Base-by-base conservation (phyloP, 2,329 filamentous ascomycete species). In the Calonectria montana region DNA sequence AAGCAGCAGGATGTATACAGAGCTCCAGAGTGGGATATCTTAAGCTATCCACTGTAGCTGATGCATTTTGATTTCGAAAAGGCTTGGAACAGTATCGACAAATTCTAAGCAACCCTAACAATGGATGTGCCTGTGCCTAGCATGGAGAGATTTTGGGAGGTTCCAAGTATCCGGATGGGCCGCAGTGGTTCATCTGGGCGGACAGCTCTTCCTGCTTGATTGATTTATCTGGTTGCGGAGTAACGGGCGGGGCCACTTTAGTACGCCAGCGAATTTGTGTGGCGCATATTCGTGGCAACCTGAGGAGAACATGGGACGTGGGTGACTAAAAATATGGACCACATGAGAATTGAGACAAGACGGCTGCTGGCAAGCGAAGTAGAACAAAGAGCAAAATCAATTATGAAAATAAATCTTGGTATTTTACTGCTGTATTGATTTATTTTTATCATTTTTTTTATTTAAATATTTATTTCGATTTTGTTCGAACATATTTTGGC, bases 221-320 rank as follows among this genome's bases (percentile, higher is more conserved):
- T 69, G 65, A 63, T 71, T 31, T 31, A n/a, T 64, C 63, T 70
- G 71, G 71, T 73, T 73, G 71, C 71, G 71, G 71, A 69, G 71
- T 71, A 65, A 73, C 71, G 41, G 43, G 50, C 48, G 59, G 41
- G 53, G 48, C 55, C 69, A 48, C 27, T 48, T 37, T 35, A 41
- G 69, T 71, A 59, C 27, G 61, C 55, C 70, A 72, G 61, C 65
- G 50, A 66, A 72, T 47, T 47, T 25, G 29, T 43, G 65, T 68
- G 65, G 65, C 65, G 43, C 65, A 21, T 23, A 37, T 15, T 43
- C 37, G 57, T 64, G 57, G 45, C 66, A 48, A 25, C 35, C 48
- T 23, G 23, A 8, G 18, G 45, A 23, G 45, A 45, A 35, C 39
- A 39, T 62, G 13, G 31, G 37, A 31, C 9, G 31, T 35, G 31